Evolutionary conservation across 352 stramenopile genomes (phyloP).

Genomic region (Phytopythium aichiense): DNA sequence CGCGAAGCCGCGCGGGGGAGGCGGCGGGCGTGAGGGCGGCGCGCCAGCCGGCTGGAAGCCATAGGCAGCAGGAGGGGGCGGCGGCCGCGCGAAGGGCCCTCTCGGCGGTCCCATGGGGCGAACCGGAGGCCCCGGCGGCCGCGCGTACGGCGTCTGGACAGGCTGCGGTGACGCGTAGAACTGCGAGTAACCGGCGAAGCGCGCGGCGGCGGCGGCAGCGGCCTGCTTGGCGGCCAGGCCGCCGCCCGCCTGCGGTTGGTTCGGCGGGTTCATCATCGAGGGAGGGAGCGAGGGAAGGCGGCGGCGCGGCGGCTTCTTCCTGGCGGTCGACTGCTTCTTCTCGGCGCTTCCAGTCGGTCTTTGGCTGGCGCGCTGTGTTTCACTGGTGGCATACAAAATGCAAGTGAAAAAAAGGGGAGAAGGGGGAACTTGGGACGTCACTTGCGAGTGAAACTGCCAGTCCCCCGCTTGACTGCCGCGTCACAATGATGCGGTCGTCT

Average conservation of each 20-base stretch:
- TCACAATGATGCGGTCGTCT: background rate
- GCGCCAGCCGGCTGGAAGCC: background rate
- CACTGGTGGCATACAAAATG: background rate
- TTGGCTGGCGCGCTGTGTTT: slow-evolving; percentile 1
- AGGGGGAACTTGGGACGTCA: background rate
- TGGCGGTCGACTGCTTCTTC: background rate
- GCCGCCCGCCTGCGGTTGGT: slow-evolving; percentile 11
- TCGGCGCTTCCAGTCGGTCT: background rate
- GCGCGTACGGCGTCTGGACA: background rate
- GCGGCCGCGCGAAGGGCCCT: slow-evolving; percentile 13
- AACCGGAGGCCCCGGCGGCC: slow-evolving; percentile 3
- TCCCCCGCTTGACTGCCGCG: slow-evolving; percentile 1
- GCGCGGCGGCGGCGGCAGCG: slow-evolving; percentile 30
- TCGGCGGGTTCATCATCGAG: slow-evolving; percentile 31
- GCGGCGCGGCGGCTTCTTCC: background rate
- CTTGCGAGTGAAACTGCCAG: background rate
- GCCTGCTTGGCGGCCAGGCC: slow-evolving; percentile 29
- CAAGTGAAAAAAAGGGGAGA: background rate
- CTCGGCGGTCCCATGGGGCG: slow-evolving; percentile 21
- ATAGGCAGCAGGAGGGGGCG: slow-evolving; percentile 6
- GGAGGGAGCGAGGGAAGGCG: background rate
- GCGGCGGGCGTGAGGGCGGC: slow-evolving; percentile 12
- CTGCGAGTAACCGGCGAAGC: slow-evolving; percentile 61
- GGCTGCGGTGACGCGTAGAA: slow-evolving; percentile 46
- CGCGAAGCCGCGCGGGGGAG: slow-evolving; percentile 16